These are phyloP conservation scores for Lepidium campestre DNA, from an alignment of 441 rosid species.

Conservation along the genomic window DNA sequence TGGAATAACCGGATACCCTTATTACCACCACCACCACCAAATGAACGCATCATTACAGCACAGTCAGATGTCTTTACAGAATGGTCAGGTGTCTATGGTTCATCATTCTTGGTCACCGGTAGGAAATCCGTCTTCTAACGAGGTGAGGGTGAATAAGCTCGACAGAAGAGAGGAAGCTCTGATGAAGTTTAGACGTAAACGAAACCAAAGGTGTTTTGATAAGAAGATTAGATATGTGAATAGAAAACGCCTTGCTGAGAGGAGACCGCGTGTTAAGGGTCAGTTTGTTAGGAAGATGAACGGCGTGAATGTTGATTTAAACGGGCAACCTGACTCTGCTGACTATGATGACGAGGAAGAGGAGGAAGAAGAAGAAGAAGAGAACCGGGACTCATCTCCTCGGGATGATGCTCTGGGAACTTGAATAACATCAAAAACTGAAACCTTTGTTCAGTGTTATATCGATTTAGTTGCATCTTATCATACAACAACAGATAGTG, in stretches of 20 bases:
- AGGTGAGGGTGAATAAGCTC: conserved; percentile 47
- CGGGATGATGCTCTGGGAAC: conserved; percentile 50
- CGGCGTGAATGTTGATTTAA: conserved; percentile 76
- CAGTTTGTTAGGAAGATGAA: conserved; percentile 90
- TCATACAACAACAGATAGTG: neutral
- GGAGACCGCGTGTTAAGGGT: conserved; percentile 96
- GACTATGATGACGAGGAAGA: conserved; percentile 80
- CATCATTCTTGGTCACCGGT: conserved; percentile 60
- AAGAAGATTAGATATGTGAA: conserved; percentile 93
- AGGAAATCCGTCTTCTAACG: conserved; percentile 44
- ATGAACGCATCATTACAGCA: conserved; percentile 60
- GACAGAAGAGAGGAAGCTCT: conserved; percentile 93
- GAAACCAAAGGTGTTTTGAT: conserved; percentile 91
- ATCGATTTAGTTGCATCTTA: conserved; percentile 2
- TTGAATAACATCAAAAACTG: conserved; percentile 15
- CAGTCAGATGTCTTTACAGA: conserved; percentile 59
- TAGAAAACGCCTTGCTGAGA: conserved; percentile 84
- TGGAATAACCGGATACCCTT: conserved; percentile 54
- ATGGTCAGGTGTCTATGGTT: conserved; percentile 49
- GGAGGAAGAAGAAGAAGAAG: conserved; percentile 60
- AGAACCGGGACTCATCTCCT: conserved; percentile 58
- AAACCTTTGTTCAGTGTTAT: neutral
- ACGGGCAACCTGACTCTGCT: conserved; percentile 63
- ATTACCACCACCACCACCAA: conserved; percentile 57
- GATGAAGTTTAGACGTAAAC: conserved; percentile 82